A percentile compares a stretch with the other conserved stretches of the same genome.
Evolutionary conservation across 106 monocot genomes (phyloP).

Genomic region (Allium sativum): DNA sequence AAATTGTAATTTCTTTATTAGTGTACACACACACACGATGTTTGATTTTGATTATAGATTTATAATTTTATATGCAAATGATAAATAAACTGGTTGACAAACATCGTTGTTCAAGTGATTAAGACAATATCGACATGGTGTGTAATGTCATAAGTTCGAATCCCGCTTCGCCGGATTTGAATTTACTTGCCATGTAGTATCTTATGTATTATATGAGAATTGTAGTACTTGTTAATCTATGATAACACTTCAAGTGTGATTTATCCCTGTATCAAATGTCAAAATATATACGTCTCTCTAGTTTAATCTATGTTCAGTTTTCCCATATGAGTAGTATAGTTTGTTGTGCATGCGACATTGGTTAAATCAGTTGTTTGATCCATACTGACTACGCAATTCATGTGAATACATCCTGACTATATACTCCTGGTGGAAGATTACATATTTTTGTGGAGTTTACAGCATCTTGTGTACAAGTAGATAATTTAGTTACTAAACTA

Average conservation of each 20-base stretch:
- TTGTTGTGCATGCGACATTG: background rate
- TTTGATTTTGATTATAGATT: no score
- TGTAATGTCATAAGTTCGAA: no score
- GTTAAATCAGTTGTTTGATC: background rate
- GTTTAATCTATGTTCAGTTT: background rate
- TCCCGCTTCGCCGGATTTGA: no score
- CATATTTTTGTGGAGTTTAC: background rate
- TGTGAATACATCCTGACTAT: no score
- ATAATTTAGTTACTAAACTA: background rate
- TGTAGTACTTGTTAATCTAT: no score
- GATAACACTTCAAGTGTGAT: background rate
- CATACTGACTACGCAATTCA: no score
- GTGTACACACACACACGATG: no score
- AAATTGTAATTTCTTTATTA: background rate
- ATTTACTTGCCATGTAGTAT: background rate
- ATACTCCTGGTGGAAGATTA: no score
- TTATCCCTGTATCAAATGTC: background rate
- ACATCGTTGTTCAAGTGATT: no score
- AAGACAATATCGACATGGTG: no score
- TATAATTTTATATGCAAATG: background rate
- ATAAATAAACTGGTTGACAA: background rate
- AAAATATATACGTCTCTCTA: background rate
- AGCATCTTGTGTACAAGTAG: background rate
- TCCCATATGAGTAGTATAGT: background rate
- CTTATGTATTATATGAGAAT: background rate